Evolutionary conservation across 2,329 filamentous ascomycete genomes (phyloP), one percentile per base, ranked within the genome.

Genomic region (Monosporascus sp.): DNA sequence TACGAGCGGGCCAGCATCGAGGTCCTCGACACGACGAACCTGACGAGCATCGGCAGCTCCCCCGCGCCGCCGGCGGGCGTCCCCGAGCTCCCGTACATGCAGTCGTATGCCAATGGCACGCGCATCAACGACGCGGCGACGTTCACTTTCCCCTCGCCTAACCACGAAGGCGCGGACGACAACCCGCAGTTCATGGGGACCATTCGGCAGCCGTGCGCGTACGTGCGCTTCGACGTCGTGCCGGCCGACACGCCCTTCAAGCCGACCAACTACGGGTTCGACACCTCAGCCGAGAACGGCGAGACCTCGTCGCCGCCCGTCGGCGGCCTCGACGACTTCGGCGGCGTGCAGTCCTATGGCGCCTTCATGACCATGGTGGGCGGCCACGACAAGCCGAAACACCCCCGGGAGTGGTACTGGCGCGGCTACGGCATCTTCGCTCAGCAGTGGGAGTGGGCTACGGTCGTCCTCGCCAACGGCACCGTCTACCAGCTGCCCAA

Each of bases 101-200:
- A 25, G 11, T 37, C 37, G 17, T 24, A 8, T 2, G 37, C 37
- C 24, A 14, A 17, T 4, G 25, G 37, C 9, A 17, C 17, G 43
- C 37, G 49, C 31, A 18, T 46, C 43, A 51, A 25, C 18, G 31
- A 38, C 25, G 37, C 44, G 14, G 20, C 20, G 17, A 47, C 38
- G 4, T 39, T 51, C 49, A 51, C 49, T 6, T 51, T 41, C 15
- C 41, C 41, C n/a, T n/a, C 41, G 41, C n/a, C n/a, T 35, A 35
- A 35, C n/a, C n/a, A 18, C n/a, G 41, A 6, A 2, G 41, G 20
- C 9, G 22, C 22, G 41, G 41, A 20, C 20, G 22, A 44, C 41
- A 44, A 44, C 41, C 41, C 41, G 20, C 18, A 14, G 41, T 44
- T 44, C 20, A 15, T 20, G 8, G 41, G 41, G 7, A 44, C n/a